Evolutionary conservation across 352 stramenopile species (phyloP), one percentile per base, ranked within the genome.

Genomic region (Pythium aristosporum): DNA sequence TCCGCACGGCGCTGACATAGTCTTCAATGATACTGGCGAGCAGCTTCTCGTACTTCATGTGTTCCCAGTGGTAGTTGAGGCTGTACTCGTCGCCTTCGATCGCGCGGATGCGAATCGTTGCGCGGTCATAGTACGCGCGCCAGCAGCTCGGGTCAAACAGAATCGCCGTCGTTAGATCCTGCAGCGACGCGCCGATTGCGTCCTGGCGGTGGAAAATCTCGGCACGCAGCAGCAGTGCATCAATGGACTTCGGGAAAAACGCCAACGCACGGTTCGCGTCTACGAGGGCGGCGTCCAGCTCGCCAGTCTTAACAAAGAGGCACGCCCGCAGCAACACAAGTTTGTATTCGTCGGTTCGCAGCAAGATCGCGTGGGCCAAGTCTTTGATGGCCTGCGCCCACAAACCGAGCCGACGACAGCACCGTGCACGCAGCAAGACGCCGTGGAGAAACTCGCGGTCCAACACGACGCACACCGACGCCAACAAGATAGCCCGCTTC

Each of bases 71-170:
- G 67, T 88, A 88, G 53, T 73, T 75, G 15, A 88, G 68, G 49
- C 69, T 80, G 23, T 76, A 73, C 34, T 88, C 79, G 16, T 88
- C 77, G 5, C 84, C 79, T 48, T 93, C 84, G 47, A 93, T 76
- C 0, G 79, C 75, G 7, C 77, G 72, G 20, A 91, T 76, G 13
- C 84, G 82, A 28, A 93, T 72, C 37, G 79, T 85, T 6, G 79
- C 84, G 21, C 84, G 80, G 58, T 93, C 84, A 59, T 91, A 93
- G 56, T 88, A 88, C n/a, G 84, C 84, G 16, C 80, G 79, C 84
- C 84, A 93, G 66, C 83, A 89, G 36, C 70, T 70, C n/a, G 79
- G 73, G 42, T 93, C 84, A 13, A 82, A 68, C 0, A 72, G 59
- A 11, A 91, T 49, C 10, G 80, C 82, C 1, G 79, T 79, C 15